Conservation (phyloP, 495 filamentous ascomycete species). For the Tuber brumale region DNA sequence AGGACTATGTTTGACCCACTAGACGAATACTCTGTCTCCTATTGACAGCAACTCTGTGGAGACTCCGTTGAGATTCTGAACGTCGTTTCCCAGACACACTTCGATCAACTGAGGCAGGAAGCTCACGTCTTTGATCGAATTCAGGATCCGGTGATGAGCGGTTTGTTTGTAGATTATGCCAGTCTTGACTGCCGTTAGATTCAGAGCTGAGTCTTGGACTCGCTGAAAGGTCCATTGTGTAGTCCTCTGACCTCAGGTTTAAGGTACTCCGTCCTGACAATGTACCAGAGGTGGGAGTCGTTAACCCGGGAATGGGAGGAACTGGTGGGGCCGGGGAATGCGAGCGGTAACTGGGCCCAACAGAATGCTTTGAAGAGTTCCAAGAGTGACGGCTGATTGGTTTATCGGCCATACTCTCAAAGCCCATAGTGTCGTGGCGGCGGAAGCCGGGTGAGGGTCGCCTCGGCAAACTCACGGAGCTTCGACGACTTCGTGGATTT, state of each 20-base stretch:
- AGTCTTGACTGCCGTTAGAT: neutral
- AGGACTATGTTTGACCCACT: neutral
- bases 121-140: neutral
- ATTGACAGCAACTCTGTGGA: neutral
- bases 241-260: neutral
- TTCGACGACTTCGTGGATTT: slow-evolving; percentile 15
- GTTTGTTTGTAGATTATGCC: neutral
- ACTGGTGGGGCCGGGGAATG: slow-evolving; percentile 4
- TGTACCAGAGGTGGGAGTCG: neutral
- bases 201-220: neutral
- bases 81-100: neutral
- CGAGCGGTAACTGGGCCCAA: neutral
- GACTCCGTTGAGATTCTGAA: neutral
- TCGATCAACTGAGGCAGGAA: neutral
- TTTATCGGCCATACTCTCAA: neutral
- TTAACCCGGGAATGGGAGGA: neutral
- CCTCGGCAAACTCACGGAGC: slow-evolving; percentile 21
- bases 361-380: neutral
- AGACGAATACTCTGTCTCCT: neutral
- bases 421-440: neutral
- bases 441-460: slow-evolving; percentile 8
- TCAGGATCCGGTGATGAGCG: neutral
- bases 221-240: neutral
- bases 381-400: neutral
- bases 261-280: neutral